phyloP scores from a whole-genome alignment of 2,329 filamentous ascomycete genomes.

The Nothophoma quercina region DNA sequence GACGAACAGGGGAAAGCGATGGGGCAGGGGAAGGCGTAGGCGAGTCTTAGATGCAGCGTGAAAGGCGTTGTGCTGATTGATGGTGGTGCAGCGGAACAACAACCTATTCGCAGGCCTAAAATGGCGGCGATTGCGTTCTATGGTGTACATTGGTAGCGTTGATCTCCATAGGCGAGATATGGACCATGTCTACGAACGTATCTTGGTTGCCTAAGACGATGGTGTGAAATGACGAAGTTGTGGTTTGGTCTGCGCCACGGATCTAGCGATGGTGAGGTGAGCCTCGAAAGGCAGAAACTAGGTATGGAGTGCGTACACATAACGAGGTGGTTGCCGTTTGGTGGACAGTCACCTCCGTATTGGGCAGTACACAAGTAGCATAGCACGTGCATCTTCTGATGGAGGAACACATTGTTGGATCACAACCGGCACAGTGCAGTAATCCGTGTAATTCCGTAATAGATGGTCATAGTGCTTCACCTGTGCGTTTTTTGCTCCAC shows the following conservation, averaged over 20 bases:
- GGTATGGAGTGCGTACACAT: not conserved
- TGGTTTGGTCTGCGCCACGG: not conserved
- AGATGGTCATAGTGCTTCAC: not conserved
- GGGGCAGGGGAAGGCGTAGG: conserved; percentile 21
- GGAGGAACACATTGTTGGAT: conserved; percentile 4
- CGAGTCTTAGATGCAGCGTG: conserved; percentile 25
- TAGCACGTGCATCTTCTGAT: not conserved
- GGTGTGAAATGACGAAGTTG: not conserved
- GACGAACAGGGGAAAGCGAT: conserved; percentile 27
- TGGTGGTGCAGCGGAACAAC: conserved; percentile 28
- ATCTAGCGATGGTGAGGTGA: not conserved
- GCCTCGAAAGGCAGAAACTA: not conserved
- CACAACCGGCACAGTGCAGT: conserved; percentile 5
- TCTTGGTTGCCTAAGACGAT: conserved; percentile 4
- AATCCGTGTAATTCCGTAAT: not conserved
- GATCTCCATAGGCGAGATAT: conserved; percentile 21
- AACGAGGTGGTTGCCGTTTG: not conserved
- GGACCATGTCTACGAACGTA: conserved; percentile 1
- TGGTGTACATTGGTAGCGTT: conserved; percentile 25
- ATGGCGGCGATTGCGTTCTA: conserved; percentile 28
- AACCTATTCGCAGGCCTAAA: conserved; percentile 24
- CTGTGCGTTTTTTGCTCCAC: conserved; percentile 6
- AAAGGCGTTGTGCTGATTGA: conserved; percentile 24
- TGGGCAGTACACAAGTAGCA: not conserved
- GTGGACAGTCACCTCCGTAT: not conserved